Base-by-base conservation (phyloP, 306 rosid species). In the Malus fusca region DNA sequence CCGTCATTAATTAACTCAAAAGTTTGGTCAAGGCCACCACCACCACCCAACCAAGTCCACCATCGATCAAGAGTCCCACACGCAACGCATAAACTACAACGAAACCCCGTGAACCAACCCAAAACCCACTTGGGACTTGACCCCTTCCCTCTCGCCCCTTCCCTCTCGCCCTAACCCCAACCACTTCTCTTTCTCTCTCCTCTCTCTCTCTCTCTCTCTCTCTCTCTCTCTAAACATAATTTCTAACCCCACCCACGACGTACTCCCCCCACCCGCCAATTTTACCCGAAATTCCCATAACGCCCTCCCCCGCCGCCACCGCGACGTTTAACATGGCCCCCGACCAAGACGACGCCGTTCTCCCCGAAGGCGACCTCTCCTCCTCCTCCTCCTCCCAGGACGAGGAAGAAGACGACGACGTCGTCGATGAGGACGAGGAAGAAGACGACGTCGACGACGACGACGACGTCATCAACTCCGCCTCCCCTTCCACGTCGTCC, bases 301-400 rank as follows among this genome's bases (percentile, higher is more conserved):
- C 67, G 30, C 37, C 67, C n/a, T 8, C 42, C 67, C 4, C 55
- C 21, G 18, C 21, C 55, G 0, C 55, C 55, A 5, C 8, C 55
- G 55, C 55, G 21, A 5, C 55, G 55, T 61, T 21, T 61, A 30
- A 2, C 42, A 90, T 91, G 97, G 90, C 95, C 0, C 88, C 90
- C 22, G 77, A 83, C 3, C 91, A 77, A 78, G 70, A 89, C 91
- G 91, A 88, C 88, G 69, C 85, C 90, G 91, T 92, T 81, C 84
- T 92, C 69, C 88, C 85, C 74, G 87, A 86, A n/a, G 86, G 74
- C n/a, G 90, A 91, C 73, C 82, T 88, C 52, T 89, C 89, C 81
- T 71, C 81, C 26, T 26, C 81, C 26, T 26, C 26, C 55, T 83
- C 86, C 68, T 79, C 81, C 17, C 76, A 59, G 40, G 80, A 55